Evolutionary conservation across 2,329 filamentous ascomycete species (phyloP), one percentile per base, ranked within the genome.

Genomic region (Penicillium rolfsii): DNA sequence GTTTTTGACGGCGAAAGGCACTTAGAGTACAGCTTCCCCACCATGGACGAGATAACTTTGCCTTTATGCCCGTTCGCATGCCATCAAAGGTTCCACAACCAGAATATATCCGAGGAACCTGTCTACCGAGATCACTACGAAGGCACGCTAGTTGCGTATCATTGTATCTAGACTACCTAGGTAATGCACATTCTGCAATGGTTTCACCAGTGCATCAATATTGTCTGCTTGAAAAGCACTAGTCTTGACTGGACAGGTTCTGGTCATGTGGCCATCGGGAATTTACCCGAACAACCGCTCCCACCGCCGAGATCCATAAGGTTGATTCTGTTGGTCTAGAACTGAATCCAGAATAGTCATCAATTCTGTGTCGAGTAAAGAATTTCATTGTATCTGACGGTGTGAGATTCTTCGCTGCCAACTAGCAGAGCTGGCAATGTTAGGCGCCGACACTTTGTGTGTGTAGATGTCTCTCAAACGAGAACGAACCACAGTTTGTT

Each of bases 231-330:
- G 36, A 5, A n/a, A 7, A 2, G 14, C 5, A 19, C 7, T 19
- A 33, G 30, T 41, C 9, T 43, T 8, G 40, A 43, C 19, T 22
- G 14, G 24, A 11, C 43, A 16, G 43, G 40, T 22, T 22, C 19
- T 12, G 8, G 24, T 28, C 22, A 28, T 26, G 12, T n/a, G 50
- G 19, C 16, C 4, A 41, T 40, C 22, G 50, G 45, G 35, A 53
- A 53, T 53, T 53, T 53, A 53, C 50, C 50, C 50, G 50, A 53
- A 53, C 24, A 41, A n/a, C 50, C 50, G 50, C 35, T 41, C 16
- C 19, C 33, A 19, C 22, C n/a, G 24, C 50, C 50, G 35, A 40
- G 24, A 28, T 45, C 49, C 9, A 22, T 22, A 12, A 12, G 19
- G 5, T 28, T 7, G 14, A 14, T 48, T 26, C 45, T 30, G 14